Evolutionary conservation across 2,329 filamentous ascomycete species (phyloP).

Genomic region (Ceratocystis albifundus): DNA sequence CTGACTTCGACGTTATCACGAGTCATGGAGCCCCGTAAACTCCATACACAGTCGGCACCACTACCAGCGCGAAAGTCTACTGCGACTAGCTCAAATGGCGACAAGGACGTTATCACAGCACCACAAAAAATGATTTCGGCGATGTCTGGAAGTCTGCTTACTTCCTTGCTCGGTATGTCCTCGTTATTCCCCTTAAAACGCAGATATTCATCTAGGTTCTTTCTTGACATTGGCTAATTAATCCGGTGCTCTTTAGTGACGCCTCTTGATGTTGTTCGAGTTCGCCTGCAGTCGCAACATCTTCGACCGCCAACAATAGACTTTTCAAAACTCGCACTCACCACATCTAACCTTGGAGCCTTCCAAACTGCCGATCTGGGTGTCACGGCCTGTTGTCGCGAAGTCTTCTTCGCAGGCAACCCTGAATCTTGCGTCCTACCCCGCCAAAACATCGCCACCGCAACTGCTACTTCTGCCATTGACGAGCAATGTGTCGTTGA

Average conservation of each 20-base stretch:
- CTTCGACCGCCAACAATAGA: slow-evolving; percentile 39
- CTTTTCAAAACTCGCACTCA: slow-evolving; percentile 45
- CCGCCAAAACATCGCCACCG: slow-evolving; percentile 35
- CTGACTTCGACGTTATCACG: slow-evolving; percentile 1
- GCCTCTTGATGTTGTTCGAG: slow-evolving; percentile 89
- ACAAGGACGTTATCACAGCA: slow-evolving; percentile 58
- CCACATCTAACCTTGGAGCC: slow-evolving; percentile 45
- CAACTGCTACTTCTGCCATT: slow-evolving; percentile 35
- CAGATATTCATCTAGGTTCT: neutral
- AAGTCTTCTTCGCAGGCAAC: slow-evolving; percentile 93
- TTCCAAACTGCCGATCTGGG: slow-evolving; percentile 71
- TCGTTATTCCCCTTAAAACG: neutral
- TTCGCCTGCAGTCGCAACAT: slow-evolving; percentile 81
- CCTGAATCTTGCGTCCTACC: slow-evolving; percentile 70
- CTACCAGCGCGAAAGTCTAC: neutral
- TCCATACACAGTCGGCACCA: neutral
- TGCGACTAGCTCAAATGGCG: slow-evolving; percentile 18
- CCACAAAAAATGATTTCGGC: slow-evolving; percentile 91
- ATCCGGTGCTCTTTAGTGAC: slow-evolving; percentile 51
- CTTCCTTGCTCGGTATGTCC: slow-evolving; percentile 67
- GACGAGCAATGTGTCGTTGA: slow-evolving; percentile 68
- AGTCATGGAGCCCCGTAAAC: neutral
- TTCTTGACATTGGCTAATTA: slow-evolving; percentile 9
- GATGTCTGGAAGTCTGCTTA: slow-evolving; percentile 78
- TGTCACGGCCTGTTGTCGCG: slow-evolving; percentile 86